Evolutionary conservation across 305 asterid genomes (phyloP).

Genomic region (Ajuga reptans): DNA sequence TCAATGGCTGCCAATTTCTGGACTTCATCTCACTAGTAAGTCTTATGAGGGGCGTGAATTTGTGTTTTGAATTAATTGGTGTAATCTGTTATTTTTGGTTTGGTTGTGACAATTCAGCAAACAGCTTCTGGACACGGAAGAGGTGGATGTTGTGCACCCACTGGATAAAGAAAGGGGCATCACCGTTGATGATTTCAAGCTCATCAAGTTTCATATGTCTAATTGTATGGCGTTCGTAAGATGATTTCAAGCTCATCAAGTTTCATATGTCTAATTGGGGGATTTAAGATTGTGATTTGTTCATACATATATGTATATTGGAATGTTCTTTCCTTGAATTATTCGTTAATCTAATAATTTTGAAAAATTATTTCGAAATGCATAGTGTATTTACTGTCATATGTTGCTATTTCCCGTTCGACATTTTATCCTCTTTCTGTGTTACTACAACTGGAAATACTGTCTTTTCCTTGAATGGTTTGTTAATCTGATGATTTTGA

Average conservation of each 20-base stretch:
- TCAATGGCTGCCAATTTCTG: constrained; percentile 92
- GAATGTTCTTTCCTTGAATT: too few species aligned
- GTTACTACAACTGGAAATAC: background rate
- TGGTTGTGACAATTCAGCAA: constrained; percentile 37
- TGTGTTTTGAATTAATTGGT: background rate
- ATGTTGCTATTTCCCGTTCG: background rate
- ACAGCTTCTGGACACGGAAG: constrained; percentile 70
- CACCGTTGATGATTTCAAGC: constrained; percentile 82
- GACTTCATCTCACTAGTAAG: constrained; percentile 82
- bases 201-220: constrained; percentile 74
- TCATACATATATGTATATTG: background rate
- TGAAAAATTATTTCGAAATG: background rate
- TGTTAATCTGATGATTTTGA: background rate
- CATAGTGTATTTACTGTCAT: too few species aligned
- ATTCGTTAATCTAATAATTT: too few species aligned
- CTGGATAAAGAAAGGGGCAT: constrained; percentile 76
- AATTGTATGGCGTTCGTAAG: constrained; percentile 36
- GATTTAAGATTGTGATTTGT: too few species aligned
- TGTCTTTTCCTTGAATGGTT: too few species aligned
- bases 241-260: constrained; percentile 66
- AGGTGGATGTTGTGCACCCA: constrained; percentile 66
- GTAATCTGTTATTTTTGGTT: background rate
- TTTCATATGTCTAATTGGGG: constrained; percentile 61
- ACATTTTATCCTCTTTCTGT: background rate
- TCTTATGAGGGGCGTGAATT: background rate